Evolutionary conservation across 805 yeast species (phyloP).

Genomic region (Kuraishia piskuri): DNA sequence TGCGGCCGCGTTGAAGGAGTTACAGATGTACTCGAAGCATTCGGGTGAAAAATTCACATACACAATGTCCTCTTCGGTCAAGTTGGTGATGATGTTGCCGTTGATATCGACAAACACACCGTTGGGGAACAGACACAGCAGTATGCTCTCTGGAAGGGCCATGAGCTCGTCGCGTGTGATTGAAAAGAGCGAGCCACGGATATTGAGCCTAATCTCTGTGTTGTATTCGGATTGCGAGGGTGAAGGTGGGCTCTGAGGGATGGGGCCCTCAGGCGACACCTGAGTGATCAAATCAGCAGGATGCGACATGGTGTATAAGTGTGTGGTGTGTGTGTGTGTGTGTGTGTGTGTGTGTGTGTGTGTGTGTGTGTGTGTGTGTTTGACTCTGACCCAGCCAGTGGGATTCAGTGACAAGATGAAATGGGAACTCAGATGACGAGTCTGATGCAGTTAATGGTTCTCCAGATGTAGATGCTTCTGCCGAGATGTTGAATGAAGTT

Average conservation of each 20-base stretch:
- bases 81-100: slow-evolving; percentile 70
- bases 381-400: not conserved
- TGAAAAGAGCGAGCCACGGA: slow-evolving; percentile 66
- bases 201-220: slow-evolving; percentile 66
- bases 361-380: not conserved
- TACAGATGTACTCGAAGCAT: slow-evolving; percentile 79
- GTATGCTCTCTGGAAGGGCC: slow-evolving; percentile 84
- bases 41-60: slow-evolving; percentile 79
- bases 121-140: slow-evolving; percentile 81
- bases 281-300: slow-evolving; percentile 17
- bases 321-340: slow-evolving; percentile 9
- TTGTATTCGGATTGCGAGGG: slow-evolving; percentile 30
- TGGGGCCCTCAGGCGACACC: not conserved
- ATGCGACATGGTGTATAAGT: slow-evolving; percentile 69
- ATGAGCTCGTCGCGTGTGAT: slow-evolving; percentile 84
- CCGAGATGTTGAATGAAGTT: too few species aligned
- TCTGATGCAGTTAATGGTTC: too few species aligned
- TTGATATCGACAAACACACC: slow-evolving; percentile 76
- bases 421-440: too few species aligned
- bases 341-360: slow-evolving; percentile 16
- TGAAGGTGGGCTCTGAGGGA: slow-evolving; percentile 20
- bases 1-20: slow-evolving; percentile 62
- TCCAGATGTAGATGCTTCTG: too few species aligned
- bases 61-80: slow-evolving; percentile 74
- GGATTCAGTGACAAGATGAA: not conserved